Evolutionary conservation across 2,329 filamentous ascomycete genomes (phyloP), one percentile per base, ranked within the genome.

Genomic region (Aspergillus felis): DNA sequence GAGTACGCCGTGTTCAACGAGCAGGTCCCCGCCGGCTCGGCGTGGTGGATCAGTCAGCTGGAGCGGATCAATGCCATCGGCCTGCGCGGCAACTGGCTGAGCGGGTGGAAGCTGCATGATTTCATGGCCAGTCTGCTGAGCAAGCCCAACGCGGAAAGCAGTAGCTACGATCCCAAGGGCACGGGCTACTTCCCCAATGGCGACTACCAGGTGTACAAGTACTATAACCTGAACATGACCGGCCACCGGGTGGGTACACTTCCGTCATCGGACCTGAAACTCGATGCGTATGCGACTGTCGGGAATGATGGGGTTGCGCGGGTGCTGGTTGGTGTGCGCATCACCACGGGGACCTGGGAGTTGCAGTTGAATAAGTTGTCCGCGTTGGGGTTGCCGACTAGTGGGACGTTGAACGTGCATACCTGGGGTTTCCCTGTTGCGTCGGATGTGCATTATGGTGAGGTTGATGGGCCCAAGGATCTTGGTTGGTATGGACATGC

Each of bases 151-250:
- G 65, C 65, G 3, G 61, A 67, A 10, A 58, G 7, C 32, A 38
- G 5, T 14, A 17, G 58, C n/a, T 69, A 68, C 50, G 62, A 55
- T 38, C 52, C 61, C 12, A 66, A 62, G 0, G 74, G 68, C 1
- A 66, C 64, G 1, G 74, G 70, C 0, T 81, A 80, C 61, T 74
- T 61, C 46, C 69, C 76, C 1, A 75, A 70, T 38, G 74, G 75
- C 1, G 76, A 79, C 25, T 81, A 71, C 66, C 76, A 79, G 53
- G 71, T 81, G 9, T 81, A 81, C 63, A 76, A 77, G 54, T 80
- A 80, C 66, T 81, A 81, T 63, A 69, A 73, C 48, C 61, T 68
- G 3, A 75, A 75, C 47, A 80, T 80, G 78, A 76, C 73, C 0
- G 78, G 78, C 3, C 52, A 69, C 14, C 72, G 77, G 17, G 69